Base-by-base conservation (phyloP, 768 basidiomycete genomes). In the Tephrocybe sp. region DNA sequence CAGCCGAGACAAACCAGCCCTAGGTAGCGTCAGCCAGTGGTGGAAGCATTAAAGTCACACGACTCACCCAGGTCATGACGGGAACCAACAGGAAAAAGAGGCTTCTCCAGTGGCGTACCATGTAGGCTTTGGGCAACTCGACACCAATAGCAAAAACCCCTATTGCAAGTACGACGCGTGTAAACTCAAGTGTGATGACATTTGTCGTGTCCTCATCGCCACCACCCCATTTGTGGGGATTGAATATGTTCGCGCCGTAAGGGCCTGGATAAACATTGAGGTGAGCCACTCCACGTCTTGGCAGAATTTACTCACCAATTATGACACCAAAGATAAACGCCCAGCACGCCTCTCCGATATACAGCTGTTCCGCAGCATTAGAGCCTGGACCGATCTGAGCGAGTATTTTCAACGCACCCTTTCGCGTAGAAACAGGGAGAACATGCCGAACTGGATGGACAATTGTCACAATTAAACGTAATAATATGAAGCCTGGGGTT, bases 121-220 rank as follows among this genome's bases (percentile, higher is more conserved):
- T 89, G 69, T 98, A 99, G 4, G 90, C 90, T 71, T 94, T 93
- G 19, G 97, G 97, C 64, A 98, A 75, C 64, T 99, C 97, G 19
- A 98, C 97, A 13, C 97, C 97, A 46, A 99, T 92, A 7, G 96
- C 96, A 65, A 99, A 99, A 0, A 99, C 96, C 16, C 93, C 93
- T 46, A 98, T 89, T 13, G 96, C 97, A 26, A 99, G 82, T 37
- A 98, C 89, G 49, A 98, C 85, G 13, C 97, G 80, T 8, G 92
- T 94, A 60, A 87, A 78, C 68, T 99, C 97, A 51, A 99, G 78
- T 1, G 92, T 95, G 51, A 99, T 89, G 19, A 72, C 69, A 68
- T 98, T 91, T 9, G 77, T 72, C 1, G 62, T 60, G 26, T 77
- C 71, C 4, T 74, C 73, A 44, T 73, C 57, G 4, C 70, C 71